Evolutionary conservation across 179 eudicot genomes (phyloP), one percentile per base, ranked within the genome.

Genomic region (Camellia oleifera): DNA sequence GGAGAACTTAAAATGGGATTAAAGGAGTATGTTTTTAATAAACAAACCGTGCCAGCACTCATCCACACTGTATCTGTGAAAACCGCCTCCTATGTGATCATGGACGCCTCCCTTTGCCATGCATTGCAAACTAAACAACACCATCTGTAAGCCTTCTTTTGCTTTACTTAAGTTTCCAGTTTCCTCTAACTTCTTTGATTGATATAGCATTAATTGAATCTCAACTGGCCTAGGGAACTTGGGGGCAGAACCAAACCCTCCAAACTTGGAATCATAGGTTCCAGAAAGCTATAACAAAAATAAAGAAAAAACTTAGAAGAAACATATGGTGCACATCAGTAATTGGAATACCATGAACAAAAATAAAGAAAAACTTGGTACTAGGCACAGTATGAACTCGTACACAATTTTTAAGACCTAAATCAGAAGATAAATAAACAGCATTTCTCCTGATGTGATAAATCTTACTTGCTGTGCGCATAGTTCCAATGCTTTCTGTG

Each of bases 51-150:
- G 97, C 98, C 98, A 95, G 81, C 91, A 92, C 84, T 95, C 98
- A 79, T 95, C 98, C 74, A 95, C 98, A 50, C 98, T 95, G 81
- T 95, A 95, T 92, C 98, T 92, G 88, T 95, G 98, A 77, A 95
- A 95, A 73, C 98, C 98, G 17, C 98, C 98, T 63, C 97, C 98
- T 74, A 95, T 67, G 67, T 95, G 98, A 85, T 95, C 98, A 87
- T 95, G 98, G 80, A 95, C 77, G 44, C 98, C 98, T 45, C 98
- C 98, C 73, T 87, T 90, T 32, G 97, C 97, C 98, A 95, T 92
- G 86, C 91, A 87, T 83, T 88, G 89, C 85, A 95, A 81, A 74
- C 90, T 93, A 72, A 81, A 83, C 44, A 86, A 82, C 45, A 95
- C 93, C 98, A 88, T 95, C 67, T 88, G 81, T 60, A 88, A 81